Conservation (phyloP, 768 basidiomycete genomes). For the Boletus edulis region DNA sequence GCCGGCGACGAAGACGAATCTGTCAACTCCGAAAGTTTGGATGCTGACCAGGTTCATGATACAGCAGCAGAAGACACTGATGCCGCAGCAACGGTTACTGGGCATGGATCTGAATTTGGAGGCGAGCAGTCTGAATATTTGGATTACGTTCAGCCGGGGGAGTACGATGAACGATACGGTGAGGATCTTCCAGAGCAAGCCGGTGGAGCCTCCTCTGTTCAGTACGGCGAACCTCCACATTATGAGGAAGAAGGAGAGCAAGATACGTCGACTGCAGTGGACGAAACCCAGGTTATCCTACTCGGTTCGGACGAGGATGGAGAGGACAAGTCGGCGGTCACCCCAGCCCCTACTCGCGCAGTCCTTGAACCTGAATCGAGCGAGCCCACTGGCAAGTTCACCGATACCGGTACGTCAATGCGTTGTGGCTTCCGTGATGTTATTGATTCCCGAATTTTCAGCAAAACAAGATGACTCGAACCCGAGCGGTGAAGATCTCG, state of each 20-base stretch:
- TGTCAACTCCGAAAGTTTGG: constrained; percentile 18
- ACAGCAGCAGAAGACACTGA: constrained; percentile 22
- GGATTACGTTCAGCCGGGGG: constrained; percentile 32
- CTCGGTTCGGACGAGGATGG: constrained; percentile 15
- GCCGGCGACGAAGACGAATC: constrained; percentile 18
- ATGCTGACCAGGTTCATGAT: constrained; percentile 31
- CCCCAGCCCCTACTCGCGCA: constrained; percentile 10
- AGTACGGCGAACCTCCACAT: constrained; percentile 18
- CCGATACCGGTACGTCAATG: background rate
- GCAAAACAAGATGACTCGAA: constrained; percentile 2
- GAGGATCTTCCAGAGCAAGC: constrained; percentile 34
- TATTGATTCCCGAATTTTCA: constrained; percentile 5
- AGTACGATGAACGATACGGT: constrained; percentile 35
- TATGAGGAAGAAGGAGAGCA: constrained; percentile 26
- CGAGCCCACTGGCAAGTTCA: background rate
- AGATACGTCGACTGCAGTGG: constrained; percentile 15
- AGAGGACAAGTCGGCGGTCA: constrained; percentile 9
- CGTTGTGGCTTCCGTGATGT: background rate
- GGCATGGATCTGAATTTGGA: constrained; percentile 16
- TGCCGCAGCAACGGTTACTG: constrained; percentile 2
- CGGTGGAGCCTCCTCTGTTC: constrained; percentile 10
- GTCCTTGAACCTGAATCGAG: constrained; percentile 8
- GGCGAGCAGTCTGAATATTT: constrained; percentile 35
- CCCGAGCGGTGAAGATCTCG: background rate
- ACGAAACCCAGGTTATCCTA: constrained; percentile 15